Evolutionary conservation across 2,329 filamentous ascomycete genomes (phyloP), one percentile per base, ranked within the genome.

Genomic region (Fusarium caatingaense): DNA sequence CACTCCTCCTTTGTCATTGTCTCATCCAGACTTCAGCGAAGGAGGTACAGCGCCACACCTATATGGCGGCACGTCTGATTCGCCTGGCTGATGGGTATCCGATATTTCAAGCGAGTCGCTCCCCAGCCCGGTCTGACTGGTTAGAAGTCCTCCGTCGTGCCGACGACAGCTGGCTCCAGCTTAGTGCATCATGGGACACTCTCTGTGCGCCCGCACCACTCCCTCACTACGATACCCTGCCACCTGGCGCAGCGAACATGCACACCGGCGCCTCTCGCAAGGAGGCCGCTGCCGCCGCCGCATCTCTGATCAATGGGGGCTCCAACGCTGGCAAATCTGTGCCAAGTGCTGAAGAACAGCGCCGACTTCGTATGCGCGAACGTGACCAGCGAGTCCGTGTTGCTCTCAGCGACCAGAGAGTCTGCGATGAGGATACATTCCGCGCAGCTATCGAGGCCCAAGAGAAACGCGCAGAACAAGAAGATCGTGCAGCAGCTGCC

Each of bases 31-130:
- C 93, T 1, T 92, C 92, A 0, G 79, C 88, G 13, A 93, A 92
- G 72, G 93, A 96, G 77, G 86, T 94, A 34, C 87, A 90, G 51
- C 91, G 93, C 37, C 92, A 96, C 76, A 92, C 92, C 1, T 86
- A 93, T 81, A 96, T 94, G 86, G 93, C 91, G 7, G 92, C 93
- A 18, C 89, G 93, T 8, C 84, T 96, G 3, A 86, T 88, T 7
- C 87, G 92, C 21, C 85, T 96, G 25, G 89, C 88, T 50, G 92
- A 96, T 73, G 93, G 92, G 6, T 94, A 93, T 72, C 93, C 93
- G 0, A 87, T 95, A 50, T 95, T 97, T 76, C 89, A 94, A 68
- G 85, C 89, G 1, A 89, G 90, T 25, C 85, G 91, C 51, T 91
- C 88, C 6, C 89, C 92, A 2, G 89, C 92, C 3, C 89, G 92